Base-by-base conservation (phyloP, 208 protist species). In the Blechomonas ayalai region DNA sequence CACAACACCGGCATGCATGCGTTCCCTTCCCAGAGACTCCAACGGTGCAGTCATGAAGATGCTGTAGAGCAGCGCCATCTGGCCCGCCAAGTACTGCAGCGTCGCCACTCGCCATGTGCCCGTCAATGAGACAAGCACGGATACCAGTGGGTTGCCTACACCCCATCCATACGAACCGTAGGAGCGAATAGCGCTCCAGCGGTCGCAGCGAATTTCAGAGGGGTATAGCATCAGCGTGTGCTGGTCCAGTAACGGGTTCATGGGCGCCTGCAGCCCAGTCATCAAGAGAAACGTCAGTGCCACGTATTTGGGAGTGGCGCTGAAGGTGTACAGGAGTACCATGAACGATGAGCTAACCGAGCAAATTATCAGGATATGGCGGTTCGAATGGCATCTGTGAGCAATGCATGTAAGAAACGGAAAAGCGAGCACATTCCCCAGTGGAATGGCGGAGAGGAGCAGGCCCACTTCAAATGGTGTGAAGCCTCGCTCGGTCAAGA, bases 121-220 rank as follows among this genome's bases (percentile, higher is more conserved):
- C 0, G 33, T 42, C 12, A 12, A 34, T 0, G 19, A 47, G 39
- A 54, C 59, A 26, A 73, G 23, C 3, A 50, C 12, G 12, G 59
- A 57, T 13, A 65, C 34, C 0, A 58, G 34, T 19, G 66, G 35
- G 25, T 41, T 49, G 33, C 64, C 72, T 15, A 78, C 31, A 16
- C 72, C 76, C 69, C 76, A 85, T 29, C 72, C 72, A 15, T 72
- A 67, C n/a, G 71, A 64, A 5, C 59, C 72, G 45, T 67, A 76
- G 12, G 61, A 59, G 22, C 77, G 59, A 4, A 72, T 45, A 29
- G 49, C 55, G 27, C 69, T 73, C 69, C 69, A 86, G 26, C 50
- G 27, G 19, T 48, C 48, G 16, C 59, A 43, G 7, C 60, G 51
- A 5, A 29, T 48, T 15, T 58, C 27, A 27, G 27, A 47, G 1